phyloP scores from a whole-genome alignment of 2,329 filamentous ascomycete species.

The Penicillium concentricum region DNA sequence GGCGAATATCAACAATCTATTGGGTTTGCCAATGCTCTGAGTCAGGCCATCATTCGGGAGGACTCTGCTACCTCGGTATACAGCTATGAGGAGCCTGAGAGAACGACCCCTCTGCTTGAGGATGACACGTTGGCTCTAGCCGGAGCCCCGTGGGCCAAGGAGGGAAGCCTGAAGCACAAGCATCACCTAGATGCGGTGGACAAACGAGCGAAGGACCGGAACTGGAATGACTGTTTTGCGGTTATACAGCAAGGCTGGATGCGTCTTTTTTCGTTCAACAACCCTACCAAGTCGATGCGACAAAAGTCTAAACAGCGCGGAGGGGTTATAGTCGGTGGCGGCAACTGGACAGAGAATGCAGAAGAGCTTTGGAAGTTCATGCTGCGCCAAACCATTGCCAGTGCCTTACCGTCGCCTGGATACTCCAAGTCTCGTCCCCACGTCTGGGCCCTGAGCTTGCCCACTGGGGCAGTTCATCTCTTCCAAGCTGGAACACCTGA shows the following conservation, averaged over 20 bases:
- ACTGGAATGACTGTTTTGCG: conserved; percentile 93
- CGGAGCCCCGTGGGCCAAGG: conserved; percentile 97
- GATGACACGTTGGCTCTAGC: conserved; percentile 89
- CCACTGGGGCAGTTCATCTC: conserved; percentile 91
- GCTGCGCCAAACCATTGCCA: conserved; percentile 87
- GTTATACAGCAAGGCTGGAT: conserved; percentile 94
- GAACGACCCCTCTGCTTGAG: conserved; percentile 69
- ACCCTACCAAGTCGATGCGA: conserved; percentile 67
- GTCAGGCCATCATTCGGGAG: conserved; percentile 93
- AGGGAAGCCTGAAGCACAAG: conserved; percentile 93
- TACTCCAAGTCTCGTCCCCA: conserved; percentile 88
- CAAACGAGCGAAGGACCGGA: conserved; percentile 88
- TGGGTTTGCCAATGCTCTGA: conserved; percentile 93
- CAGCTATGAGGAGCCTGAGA: conserved; percentile 60
- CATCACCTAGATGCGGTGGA: conserved; percentile 89
- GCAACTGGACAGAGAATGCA: conserved; percentile 97
- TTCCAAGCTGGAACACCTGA: conserved; percentile 96
- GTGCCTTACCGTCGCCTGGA: conserved; percentile 81
- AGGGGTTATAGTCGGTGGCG: conserved; percentile 78
- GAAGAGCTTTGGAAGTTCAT: conserved; percentile 84
- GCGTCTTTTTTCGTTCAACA: conserved; percentile 88
- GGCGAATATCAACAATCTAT: conserved; percentile 94
- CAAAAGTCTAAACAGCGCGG: conserved; percentile 61
- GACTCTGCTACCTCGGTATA: conserved; percentile 54
- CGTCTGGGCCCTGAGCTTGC: conserved; percentile 90